phyloP scores from a whole-genome alignment of 2,329 filamentous ascomycete genomes.

The Fusarium annulatum region DNA sequence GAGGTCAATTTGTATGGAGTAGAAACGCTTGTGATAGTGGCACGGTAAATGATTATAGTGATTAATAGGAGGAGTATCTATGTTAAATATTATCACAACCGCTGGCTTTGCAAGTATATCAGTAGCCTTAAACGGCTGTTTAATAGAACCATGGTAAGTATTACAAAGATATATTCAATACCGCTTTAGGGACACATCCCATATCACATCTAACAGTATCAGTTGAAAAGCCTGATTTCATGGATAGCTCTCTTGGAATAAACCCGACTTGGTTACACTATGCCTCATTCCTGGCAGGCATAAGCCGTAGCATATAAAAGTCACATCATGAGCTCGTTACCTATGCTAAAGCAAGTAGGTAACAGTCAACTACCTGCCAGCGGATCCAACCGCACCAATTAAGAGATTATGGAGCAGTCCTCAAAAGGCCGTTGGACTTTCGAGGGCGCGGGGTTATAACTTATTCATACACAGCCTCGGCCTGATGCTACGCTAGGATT shows the following conservation, averaged over 20 bases:
- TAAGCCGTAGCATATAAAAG: not conserved
- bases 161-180: not conserved
- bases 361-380: fast-evolving
- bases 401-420: fast-evolving
- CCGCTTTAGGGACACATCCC: fast-evolving
- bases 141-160: not conserved
- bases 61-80: not conserved
- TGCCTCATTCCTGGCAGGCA: not conserved
- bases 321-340: not conserved
- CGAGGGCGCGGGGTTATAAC: not conserved
- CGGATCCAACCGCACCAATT: not conserved
- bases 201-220: fast-evolving
- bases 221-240: not conserved
- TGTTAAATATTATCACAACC: fast-evolving
- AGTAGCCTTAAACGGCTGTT: too few species aligned
- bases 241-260: not conserved
- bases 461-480: not conserved
- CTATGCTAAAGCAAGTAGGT: fast-evolving
- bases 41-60: fast-evolving
- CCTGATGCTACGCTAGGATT: not conserved
- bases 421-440: not conserved
- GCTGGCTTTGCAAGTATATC: not conserved
- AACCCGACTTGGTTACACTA: not conserved
- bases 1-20: fast-evolving
- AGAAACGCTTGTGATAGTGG: not conserved